phyloP scores from a whole-genome alignment of 305 asterid genomes.

The Fraxinus sp. region DNA sequence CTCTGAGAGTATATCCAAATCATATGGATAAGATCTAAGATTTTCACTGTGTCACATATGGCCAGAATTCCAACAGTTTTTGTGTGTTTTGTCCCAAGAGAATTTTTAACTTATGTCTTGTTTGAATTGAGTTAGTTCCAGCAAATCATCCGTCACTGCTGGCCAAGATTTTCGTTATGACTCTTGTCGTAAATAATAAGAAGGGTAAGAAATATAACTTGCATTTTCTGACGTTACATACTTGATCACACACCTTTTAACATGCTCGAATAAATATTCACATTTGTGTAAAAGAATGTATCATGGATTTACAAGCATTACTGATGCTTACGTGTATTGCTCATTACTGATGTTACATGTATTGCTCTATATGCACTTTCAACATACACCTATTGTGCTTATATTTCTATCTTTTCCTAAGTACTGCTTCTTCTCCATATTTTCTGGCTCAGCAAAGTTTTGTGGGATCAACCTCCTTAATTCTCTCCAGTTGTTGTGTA shows the following conservation, averaged over 20 bases:
- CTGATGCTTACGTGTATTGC: background rate
- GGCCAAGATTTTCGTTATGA: background rate
- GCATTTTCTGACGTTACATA: background rate
- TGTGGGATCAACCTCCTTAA: background rate
- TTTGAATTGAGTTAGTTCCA: background rate
- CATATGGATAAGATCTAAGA: background rate
- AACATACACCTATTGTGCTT: background rate
- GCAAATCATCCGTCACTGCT: background rate
- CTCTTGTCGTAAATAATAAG: background rate
- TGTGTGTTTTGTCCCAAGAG: background rate
- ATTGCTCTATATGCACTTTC: background rate
- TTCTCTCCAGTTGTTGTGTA: background rate
- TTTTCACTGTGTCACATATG: background rate
- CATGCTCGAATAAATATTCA: background rate
- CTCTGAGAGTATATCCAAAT: background rate
- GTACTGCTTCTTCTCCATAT: background rate
- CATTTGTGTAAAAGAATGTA: background rate
- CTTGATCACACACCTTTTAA: background rate
- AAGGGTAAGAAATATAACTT: background rate
- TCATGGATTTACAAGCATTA: background rate
- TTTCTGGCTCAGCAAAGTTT: background rate
- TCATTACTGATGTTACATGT: background rate
- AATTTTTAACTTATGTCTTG: background rate
- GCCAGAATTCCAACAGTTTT: background rate
- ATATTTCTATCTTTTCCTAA: background rate